phyloP scores from a whole-genome alignment of 768 basidiomycete species.

The Cystofilobasidium ferigula region DNA sequence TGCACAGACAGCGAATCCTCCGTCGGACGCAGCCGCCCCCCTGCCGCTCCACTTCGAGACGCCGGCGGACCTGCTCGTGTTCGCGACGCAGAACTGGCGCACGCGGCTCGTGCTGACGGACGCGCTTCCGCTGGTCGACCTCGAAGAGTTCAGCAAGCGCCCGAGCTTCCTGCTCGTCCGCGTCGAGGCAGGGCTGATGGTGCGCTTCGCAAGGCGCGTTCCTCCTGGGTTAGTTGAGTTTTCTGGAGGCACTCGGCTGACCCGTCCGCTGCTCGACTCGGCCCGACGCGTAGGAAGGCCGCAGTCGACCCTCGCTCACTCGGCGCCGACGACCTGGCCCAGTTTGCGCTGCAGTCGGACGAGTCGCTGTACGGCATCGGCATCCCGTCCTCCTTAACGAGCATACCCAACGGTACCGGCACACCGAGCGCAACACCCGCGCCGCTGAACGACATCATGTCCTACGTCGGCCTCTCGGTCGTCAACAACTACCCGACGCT shows the following conservation, averaged over 20 bases:
- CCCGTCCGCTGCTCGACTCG: background rate
- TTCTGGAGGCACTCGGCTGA: background rate
- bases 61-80: slow-evolving; percentile 51
- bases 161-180: slow-evolving; percentile 81
- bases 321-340: background rate
- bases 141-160: slow-evolving; percentile 64
- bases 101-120: slow-evolving; percentile 67
- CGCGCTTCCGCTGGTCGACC: slow-evolving; percentile 46
- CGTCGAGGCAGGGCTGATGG: slow-evolving; percentile 68
- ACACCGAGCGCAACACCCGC: slow-evolving; percentile 16
- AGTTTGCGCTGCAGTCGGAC: background rate
- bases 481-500: slow-evolving; percentile 34
- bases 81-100: slow-evolving; percentile 73
- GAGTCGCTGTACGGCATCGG: background rate
- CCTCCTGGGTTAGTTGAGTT: background rate
- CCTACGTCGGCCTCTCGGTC: slow-evolving; percentile 35
- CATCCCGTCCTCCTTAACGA: background rate
- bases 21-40: background rate
- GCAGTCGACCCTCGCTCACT: background rate
- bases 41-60: slow-evolving; percentile 42
- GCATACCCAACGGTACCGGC: background rate
- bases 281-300: background rate
- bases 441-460: slow-evolving; percentile 31
- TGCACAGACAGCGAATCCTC: background rate
- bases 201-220: slow-evolving; percentile 48